phyloP scores from a whole-genome alignment of 2,329 filamentous ascomycete species.

The Aspergillus versicolor region DNA sequence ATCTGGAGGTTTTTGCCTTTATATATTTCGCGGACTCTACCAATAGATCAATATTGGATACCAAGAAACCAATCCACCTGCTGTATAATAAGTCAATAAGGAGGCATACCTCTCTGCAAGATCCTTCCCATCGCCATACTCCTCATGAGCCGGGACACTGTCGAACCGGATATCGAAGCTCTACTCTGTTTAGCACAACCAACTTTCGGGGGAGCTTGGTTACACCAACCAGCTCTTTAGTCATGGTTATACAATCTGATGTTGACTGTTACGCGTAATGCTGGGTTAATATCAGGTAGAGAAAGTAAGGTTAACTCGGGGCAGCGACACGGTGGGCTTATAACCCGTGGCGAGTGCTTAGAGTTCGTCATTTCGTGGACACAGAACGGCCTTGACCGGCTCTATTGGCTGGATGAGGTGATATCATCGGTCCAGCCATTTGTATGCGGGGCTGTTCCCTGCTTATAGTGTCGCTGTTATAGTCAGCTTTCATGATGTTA shows the following conservation, averaged over 20 bases:
- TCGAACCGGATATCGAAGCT: constrained; percentile 9
- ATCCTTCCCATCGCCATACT: constrained; percentile 6
- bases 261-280: background rate
- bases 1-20: constrained; percentile 15
- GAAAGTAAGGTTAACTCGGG: background rate
- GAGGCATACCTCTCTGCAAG: background rate
- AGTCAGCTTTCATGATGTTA: too few species aligned
- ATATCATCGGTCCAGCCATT: background rate
- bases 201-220: background rate
- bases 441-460: background rate
- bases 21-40: constrained; percentile 7
- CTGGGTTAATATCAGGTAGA: background rate
- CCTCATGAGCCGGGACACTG: constrained; percentile 2
- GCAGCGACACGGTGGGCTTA: background rate
- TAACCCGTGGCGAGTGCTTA: background rate
- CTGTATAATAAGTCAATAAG: background rate
- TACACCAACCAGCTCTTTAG: background rate
- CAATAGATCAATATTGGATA: too few species aligned
- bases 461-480: too few species aligned
- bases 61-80: too few species aligned
- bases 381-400: background rate
- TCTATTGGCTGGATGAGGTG: background rate
- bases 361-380: background rate
- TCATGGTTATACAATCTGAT: background rate
- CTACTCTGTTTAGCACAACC: background rate